These are phyloP conservation scores for Trametes elegans DNA, from an alignment of 768 basidiomycete species.

Conservation along the genomic window DNA sequence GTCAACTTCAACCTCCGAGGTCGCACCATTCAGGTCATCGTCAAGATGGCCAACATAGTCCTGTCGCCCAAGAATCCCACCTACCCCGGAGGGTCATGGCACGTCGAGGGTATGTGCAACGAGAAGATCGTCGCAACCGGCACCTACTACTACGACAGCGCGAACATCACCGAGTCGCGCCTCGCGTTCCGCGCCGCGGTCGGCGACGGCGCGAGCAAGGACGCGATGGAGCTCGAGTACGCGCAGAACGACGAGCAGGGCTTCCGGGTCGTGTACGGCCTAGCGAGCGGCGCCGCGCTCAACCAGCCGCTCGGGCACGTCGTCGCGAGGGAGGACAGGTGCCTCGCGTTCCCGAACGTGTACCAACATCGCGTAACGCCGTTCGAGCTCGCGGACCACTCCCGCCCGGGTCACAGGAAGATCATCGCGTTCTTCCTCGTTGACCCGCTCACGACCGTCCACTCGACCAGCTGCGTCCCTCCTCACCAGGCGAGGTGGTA, in stretches of 20 bases:
- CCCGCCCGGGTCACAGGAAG: conserved; percentile 37
- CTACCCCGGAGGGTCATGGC: conserved; percentile 35
- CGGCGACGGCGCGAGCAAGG: not conserved
- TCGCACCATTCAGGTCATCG: conserved; percentile 33
- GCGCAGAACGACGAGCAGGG: conserved; percentile 1
- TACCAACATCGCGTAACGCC: conserved; percentile 38
- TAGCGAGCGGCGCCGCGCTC: conserved; percentile 1
- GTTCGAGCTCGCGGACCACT: conserved; percentile 33
- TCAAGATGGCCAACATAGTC: conserved; percentile 39
- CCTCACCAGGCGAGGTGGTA: conserved; percentile 34
- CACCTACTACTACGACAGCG: conserved; percentile 28
- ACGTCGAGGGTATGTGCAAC: conserved; percentile 32
- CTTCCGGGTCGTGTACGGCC: not conserved
- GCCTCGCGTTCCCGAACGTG: conserved; percentile 37
- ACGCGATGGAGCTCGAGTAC: not conserved
- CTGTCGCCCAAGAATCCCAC: conserved; percentile 30
- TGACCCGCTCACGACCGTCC: conserved; percentile 32
- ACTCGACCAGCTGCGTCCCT: conserved; percentile 31
- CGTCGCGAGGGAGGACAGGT: conserved; percentile 28
- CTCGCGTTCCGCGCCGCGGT: conserved; percentile 34
- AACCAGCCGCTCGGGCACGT: conserved; percentile 30
- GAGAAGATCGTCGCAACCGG: conserved; percentile 10
- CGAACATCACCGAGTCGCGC: conserved; percentile 31
- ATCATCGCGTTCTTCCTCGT: conserved; percentile 39
- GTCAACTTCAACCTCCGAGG: conserved; percentile 14